Base-by-base conservation (phyloP, 768 basidiomycete genomes). In the Cystoderma amianthinum region DNA sequence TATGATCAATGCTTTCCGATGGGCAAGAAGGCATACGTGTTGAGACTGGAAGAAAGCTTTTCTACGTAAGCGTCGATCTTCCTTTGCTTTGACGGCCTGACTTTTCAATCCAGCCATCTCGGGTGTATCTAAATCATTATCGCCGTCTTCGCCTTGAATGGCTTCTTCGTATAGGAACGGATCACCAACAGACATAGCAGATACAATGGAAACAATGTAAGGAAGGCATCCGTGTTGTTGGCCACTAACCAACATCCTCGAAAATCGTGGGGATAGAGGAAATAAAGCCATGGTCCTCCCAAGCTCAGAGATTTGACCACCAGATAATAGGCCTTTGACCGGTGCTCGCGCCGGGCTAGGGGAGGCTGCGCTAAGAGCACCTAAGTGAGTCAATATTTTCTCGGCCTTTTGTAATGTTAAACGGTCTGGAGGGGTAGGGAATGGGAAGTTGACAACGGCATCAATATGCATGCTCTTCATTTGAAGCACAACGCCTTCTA, bases 391-490 rank as follows among this genome's bases (percentile, higher is more conserved):
- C 30, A 99, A 69, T 3, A 82, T 70, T 35, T 70, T 79, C 62
- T 99, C 94, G 2, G 96, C 92, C 54, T 83, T 85, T 43, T 68
- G 72, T 33, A 99, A 68, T 3, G 78, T 74, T 7, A 60, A 53
- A 25, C 84, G 77, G 59, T 96, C 89, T 0, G 96, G 96, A 11
- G 95, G 85, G 0, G 96, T 97, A 1, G 96, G 96, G 64, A 98
- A 98, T 12, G 96, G 96, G 61, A 99, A 99, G 64, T 98, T 98
- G 51, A 90, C 72, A 28, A 98, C 91, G 1, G 90, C 74, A 54
- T 98, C 93, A 44, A 99, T 95, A 55, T 95, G 90, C 93, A 99
- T 97, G 59, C 81, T 83, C 69, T 99, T 99, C 95, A 99, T 97
- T 60, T 97, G 94, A 22, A 98, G 69, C 6, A 98, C 88, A 17